Evolutionary conservation across 2,329 filamentous ascomycete genomes (phyloP), one percentile per base, ranked within the genome.

Genomic region (Arthrinium puccinioides): DNA sequence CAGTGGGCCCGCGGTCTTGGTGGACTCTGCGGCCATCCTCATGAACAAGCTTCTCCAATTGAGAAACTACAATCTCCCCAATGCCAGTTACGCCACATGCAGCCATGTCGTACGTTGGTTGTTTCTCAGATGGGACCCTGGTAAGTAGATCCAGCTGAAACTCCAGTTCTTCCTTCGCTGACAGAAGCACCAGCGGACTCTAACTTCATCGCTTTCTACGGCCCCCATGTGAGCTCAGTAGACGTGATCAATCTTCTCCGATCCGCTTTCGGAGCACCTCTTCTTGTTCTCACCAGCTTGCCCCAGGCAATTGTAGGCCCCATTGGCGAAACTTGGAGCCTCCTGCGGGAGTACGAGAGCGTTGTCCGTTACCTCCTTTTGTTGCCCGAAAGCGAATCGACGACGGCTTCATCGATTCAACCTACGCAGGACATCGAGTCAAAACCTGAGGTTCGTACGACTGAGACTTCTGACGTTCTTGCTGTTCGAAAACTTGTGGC

Each of bases 41-140:
- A 86, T 94, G 76, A 67, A 74, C 13, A 74, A 75, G 38, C 59
- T 94, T 28, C 66, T 92, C 24, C 72, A 79, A 39, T 64, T 79
- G 27, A 76, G 79, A 36, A 79, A 83, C 46, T 70, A 74, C 20
- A 74, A 82, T 49, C 77, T 83, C 30, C 83, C 86, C 2, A 81
- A 76, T 40, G 75, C 76, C 24, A 84, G 76, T 46, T 75, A 80
- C 47, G 69, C 70, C 26, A 83, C 80, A 4, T 80, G 78, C 25
- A 83, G 79, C 45, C 77, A 84, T 49, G 72, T 92, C 24, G 75
- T 92, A 39, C 73, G 79, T 49, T 98, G 92, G 92, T 59, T 92
- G 2, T 80, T 88, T 49, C 74, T 79, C 23, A 82, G 75, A 50
- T 98, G 90, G 88, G 80, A 79, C 46, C 84, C 88, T 46, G 80